Percentiles rank a stretch among this genome's conserved stretches.
Evolutionary conservation across 2,329 filamentous ascomycete species (phyloP).

Genomic region (Hypomyces perniciosus): DNA sequence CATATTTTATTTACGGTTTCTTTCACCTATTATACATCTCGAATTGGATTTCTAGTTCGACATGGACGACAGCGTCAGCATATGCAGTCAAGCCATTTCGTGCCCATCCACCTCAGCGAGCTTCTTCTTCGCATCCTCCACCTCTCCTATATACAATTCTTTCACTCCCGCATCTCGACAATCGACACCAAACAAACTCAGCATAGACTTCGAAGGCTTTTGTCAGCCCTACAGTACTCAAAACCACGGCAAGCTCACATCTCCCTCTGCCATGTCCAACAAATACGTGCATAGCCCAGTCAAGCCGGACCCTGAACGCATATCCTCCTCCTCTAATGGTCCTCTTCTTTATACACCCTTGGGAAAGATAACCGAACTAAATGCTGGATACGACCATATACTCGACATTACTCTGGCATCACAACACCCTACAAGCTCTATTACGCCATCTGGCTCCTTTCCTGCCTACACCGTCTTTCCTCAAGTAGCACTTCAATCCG

Average conservation of each 20-base stretch:
- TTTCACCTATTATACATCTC: constrained; percentile 30
- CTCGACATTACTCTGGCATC: constrained; percentile 32
- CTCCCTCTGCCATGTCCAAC: constrained; percentile 29
- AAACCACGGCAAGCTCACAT: constrained; percentile 30
- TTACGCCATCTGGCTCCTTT: constrained; percentile 33
- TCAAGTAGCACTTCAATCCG: constrained; percentile 25
- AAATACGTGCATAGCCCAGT: constrained; percentile 30
- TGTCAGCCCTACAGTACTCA: constrained; percentile 21
- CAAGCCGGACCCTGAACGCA: constrained; percentile 30
- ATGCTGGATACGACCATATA: constrained; percentile 34
- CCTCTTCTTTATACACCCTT: constrained; percentile 20
- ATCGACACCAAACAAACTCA: constrained; percentile 35
- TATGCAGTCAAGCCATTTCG: constrained; percentile 31
- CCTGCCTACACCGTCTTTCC: constrained; percentile 32
- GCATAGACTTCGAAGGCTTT: constrained; percentile 32
- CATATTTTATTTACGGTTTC: neutral
- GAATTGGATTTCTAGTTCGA: constrained; percentile 34
- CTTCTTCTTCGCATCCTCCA: constrained; percentile 36
- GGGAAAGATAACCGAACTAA: neutral
- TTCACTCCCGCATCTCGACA: constrained; percentile 41
- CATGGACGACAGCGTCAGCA: constrained; percentile 35
- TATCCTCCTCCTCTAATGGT: constrained; percentile 24
- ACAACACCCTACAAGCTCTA: constrained; percentile 29
- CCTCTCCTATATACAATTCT: constrained; percentile 36
- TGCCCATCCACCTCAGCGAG: constrained; percentile 31